Base-by-base conservation (phyloP, 1,139 yeast genomes). In the Kazachstania sp. region DNA sequence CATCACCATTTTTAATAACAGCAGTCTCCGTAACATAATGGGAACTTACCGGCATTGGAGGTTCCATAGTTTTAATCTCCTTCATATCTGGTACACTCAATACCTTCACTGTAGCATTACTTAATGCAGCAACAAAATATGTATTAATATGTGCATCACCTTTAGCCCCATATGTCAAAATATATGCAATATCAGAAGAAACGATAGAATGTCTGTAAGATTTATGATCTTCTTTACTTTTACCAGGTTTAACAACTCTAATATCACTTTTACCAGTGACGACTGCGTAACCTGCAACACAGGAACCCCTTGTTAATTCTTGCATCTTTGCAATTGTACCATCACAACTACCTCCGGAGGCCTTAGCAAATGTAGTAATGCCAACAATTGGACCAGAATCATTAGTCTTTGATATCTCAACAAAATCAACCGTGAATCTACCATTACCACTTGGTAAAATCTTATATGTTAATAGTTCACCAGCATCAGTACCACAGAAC, bases 401-500 rank as follows among this genome's bases (percentile, higher is more conserved):
- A 35, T 76, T 75, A 0, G 78, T 70, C 36, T 71, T 73, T 12
- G 75, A 65, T 2, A 67, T 59, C 36, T 81, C 84, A 4, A 78
- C 73, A 52, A 76, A 74, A 11, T 74, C 75, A 0, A 79, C 86
- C 36, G 72, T 70, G 60, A 81, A 90, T 29, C 86, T 81, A 4
- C 95, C 95, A 37, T 74, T 71, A 0, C 75, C 66, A 46, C 75
- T 78, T 0, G 95, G 95, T 4, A 82, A 63, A 2, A 92, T 67
- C 58, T 83, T 81, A 65, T 78, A 86, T 0, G 81, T 74, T 29
- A 83, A 56, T 16, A 88, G 63, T 48, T 86, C 86, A 15, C 98
- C 98, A 30, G 71, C 70, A 48, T 80, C 78, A 0, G 97, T 84
- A 29, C 98, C 99, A 13, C 83, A 84, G 32, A 79, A 69, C 64